Percentiles rank a stretch among this genome's conserved stretches.
Evolutionary conservation across 1,284 basidiomycete genomes (phyloP).

Genomic region (Fistulinella cinereoalba): DNA sequence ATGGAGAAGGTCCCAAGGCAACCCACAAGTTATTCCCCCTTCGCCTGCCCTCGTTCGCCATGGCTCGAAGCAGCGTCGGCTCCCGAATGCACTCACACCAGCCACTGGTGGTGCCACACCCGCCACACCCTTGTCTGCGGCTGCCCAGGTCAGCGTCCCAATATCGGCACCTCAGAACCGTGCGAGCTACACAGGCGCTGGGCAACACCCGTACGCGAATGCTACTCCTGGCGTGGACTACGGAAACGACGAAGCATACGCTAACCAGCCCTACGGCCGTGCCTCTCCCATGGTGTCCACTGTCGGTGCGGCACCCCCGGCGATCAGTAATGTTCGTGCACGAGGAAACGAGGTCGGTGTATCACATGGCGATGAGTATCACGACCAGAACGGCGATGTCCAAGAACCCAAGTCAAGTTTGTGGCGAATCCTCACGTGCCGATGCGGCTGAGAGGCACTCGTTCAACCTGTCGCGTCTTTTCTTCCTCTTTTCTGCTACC

Average conservation of each 20-base stretch:
- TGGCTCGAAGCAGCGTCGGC: slow-evolving; percentile 63
- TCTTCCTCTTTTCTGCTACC: slow-evolving; percentile 22
- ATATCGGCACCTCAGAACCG: slow-evolving; percentile 51
- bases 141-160: slow-evolving; percentile 71
- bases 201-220: slow-evolving; percentile 66
- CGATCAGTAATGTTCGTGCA: slow-evolving; percentile 67
- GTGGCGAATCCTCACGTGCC: slow-evolving; percentile 71
- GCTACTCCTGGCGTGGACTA: slow-evolving; percentile 54
- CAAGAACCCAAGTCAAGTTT: slow-evolving; percentile 55
- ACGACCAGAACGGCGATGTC: slow-evolving; percentile 55
- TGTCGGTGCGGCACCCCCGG: slow-evolving; percentile 62
- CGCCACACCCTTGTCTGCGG: slow-evolving; percentile 65
- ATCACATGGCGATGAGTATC: slow-evolving; percentile 58
- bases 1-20: slow-evolving; percentile 54
- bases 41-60: slow-evolving; percentile 74
- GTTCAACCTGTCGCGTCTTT: slow-evolving; percentile 12
- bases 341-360: slow-evolving; percentile 62
- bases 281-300: slow-evolving; percentile 73
- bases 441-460: slow-evolving; percentile 51
- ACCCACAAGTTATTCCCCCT: slow-evolving; percentile 55
- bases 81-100: slow-evolving; percentile 54
- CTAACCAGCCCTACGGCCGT: slow-evolving; percentile 58
- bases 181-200: slow-evolving; percentile 42
- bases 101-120: slow-evolving; percentile 43
- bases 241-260: slow-evolving; percentile 47